A percentile compares a stretch with the other conserved stretches of the same genome.
phyloP scores from a whole-genome alignment of 1,284 basidiomycete genomes.

The Butyriboletus appendiculatus region DNA sequence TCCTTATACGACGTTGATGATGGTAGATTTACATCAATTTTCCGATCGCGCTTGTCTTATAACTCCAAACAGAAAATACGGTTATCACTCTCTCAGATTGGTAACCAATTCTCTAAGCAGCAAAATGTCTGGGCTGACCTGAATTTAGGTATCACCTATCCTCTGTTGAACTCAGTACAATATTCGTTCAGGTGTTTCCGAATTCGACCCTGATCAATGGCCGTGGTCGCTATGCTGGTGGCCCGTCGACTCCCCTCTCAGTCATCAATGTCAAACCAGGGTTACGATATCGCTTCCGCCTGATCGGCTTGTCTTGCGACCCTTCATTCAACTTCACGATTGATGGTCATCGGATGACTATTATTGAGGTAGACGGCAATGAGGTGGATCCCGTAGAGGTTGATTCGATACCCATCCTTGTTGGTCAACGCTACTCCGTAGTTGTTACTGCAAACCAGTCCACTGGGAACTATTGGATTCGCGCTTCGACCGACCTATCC shows the following conservation, averaged over 20 bases:
- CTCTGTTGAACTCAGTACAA: conserved; percentile 13
- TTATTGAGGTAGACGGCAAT: conserved; percentile 46
- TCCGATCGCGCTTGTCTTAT: background rate
- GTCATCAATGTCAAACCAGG: conserved; percentile 34
- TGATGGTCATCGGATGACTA: conserved; percentile 34
- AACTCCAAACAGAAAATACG: conserved; percentile 24
- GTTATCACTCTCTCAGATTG: conserved; percentile 36
- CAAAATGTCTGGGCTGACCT: background rate
- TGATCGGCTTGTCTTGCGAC: conserved; percentile 39
- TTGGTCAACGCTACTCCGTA: conserved; percentile 45
- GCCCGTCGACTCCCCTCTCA: conserved; percentile 34
- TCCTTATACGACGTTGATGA: conserved; percentile 42
- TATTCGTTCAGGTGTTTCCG: conserved; percentile 19
- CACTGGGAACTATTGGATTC: conserved; percentile 48
- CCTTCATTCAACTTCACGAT: conserved; percentile 42
- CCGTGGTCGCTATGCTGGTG: conserved; percentile 40
- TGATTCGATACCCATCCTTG: conserved; percentile 41
- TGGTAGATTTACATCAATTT: conserved; percentile 21
- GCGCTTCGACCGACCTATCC: conserved; percentile 21
- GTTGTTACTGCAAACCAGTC: conserved; percentile 36
- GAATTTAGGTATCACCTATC: conserved; percentile 30
- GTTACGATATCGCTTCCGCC: conserved; percentile 35
- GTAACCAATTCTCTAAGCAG: conserved; percentile 12
- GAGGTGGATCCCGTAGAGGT: conserved; percentile 42
- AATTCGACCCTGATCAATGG: conserved; percentile 53